Percentiles rank a stretch among this genome's conserved stretches.
phyloP scores from a whole-genome alignment of 306 rosid genomes.

The Quercus dentata region DNA sequence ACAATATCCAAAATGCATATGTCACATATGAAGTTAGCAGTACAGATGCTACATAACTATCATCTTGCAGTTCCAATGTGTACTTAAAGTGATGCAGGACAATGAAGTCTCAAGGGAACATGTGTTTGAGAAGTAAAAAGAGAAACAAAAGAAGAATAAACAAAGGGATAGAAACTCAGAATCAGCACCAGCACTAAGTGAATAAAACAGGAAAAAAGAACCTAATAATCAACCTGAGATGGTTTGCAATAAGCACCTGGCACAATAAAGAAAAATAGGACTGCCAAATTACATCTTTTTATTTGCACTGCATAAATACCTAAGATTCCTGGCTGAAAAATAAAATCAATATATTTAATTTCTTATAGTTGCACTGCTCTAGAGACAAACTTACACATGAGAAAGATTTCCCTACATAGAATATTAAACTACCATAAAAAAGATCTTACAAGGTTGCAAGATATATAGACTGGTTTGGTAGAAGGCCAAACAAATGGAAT shows the following conservation, averaged over 20 bases:
- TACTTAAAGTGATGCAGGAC: background rate
- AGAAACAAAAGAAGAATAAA: too few species aligned
- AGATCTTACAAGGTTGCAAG: background rate
- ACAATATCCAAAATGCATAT: background rate
- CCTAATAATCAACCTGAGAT: too few species aligned
- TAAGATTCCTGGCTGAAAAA: background rate
- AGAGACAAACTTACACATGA: background rate
- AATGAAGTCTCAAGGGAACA: too few species aligned
- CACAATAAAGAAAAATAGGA: too few species aligned
- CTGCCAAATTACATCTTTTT: too few species aligned
- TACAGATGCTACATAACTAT: background rate
- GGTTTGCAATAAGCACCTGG: too few species aligned
- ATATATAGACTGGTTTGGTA: conserved; percentile 12
- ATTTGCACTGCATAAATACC: background rate
- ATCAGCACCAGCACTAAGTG: too few species aligned
- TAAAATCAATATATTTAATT: background rate
- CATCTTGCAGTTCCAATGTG: background rate
- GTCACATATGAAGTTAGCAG: background rate
- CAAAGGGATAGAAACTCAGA: too few species aligned
- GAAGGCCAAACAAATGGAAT: background rate
- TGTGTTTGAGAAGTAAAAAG: too few species aligned
- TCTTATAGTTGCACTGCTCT: background rate
- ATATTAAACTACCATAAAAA: background rate
- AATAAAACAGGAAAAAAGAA: too few species aligned
- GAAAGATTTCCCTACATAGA: background rate